phyloP scores from a whole-genome alignment of 2,329 filamentous ascomycete species.

The Colletotrichum salicis region DNA sequence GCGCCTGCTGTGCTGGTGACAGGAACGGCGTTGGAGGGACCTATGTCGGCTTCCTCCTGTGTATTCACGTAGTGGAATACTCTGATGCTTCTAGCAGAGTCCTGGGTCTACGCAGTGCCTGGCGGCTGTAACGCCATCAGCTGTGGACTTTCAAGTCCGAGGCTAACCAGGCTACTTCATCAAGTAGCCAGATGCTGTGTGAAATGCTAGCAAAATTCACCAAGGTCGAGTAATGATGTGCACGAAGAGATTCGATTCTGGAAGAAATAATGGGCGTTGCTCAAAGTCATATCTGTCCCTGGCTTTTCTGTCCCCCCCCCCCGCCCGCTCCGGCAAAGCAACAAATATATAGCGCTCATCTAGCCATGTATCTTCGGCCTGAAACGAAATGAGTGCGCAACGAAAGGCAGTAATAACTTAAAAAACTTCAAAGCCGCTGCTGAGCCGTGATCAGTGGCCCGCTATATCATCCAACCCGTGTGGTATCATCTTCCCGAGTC shows the following conservation, averaged over 20 bases:
- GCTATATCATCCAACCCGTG: constrained; percentile 15
- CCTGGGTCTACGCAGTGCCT: no score
- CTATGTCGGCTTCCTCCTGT: no score
- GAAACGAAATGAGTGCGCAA: constrained; percentile 12
- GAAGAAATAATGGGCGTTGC: not conserved
- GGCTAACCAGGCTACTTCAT: no score
- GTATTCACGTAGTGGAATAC: no score
- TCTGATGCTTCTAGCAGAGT: no score
- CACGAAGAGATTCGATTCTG: not conserved
- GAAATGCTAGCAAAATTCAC: not conserved
- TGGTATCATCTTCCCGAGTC: constrained; percentile 30
- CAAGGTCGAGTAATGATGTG: not conserved
- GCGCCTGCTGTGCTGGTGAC: no score
- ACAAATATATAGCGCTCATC: not conserved
- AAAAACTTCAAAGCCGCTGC: constrained; percentile 1
- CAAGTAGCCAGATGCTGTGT: not conserved
- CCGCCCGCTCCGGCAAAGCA: not conserved
- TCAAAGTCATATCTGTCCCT: constrained; percentile 15
- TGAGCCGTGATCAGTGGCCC: constrained; percentile 3
- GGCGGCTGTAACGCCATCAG: no score
- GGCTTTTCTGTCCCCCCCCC: constrained; percentile 12
- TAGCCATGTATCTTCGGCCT: constrained; percentile 3
- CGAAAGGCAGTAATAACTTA: not conserved
- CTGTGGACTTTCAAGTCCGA: not conserved
- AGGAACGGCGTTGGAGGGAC: no score